phyloP scores from a whole-genome alignment of 1,284 basidiomycete species.

The Ceratobasidium sp. region DNA sequence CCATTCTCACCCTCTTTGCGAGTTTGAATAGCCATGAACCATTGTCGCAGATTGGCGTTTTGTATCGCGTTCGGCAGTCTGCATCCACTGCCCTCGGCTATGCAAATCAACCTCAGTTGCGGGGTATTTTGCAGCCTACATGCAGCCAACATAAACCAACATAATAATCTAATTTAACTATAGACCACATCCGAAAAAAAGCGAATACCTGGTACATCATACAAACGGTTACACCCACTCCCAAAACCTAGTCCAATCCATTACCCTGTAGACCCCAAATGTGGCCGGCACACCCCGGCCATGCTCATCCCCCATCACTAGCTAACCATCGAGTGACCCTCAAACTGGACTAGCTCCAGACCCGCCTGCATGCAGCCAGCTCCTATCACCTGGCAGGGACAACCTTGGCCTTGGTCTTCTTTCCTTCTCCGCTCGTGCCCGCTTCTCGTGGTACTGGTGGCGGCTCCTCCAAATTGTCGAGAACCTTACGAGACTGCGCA shows the following conservation, averaged over 20 bases:
- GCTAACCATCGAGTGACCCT: background rate
- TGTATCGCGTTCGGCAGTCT: no score
- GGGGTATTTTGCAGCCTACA: background rate
- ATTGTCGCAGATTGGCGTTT: no score
- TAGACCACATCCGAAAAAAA: background rate
- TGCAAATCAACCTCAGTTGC: no score
- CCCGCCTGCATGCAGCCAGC: background rate
- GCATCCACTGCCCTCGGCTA: no score
- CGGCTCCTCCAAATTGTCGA: constrained; percentile 58
- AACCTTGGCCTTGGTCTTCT: constrained; percentile 36
- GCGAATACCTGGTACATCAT: constrained; percentile 14
- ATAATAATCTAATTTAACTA: background rate
- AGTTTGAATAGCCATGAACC: background rate
- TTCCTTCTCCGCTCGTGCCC: background rate
- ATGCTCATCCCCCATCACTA: background rate
- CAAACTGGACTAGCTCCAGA: background rate
- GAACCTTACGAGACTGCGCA: constrained; percentile 87
- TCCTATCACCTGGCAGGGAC: constrained; percentile 23
- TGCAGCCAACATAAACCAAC: background rate
- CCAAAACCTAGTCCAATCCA: background rate
- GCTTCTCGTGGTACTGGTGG: constrained; percentile 31
- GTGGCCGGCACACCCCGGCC: background rate
- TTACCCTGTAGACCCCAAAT: background rate
- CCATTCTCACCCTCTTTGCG: background rate
- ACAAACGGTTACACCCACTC: background rate